A percentile compares a stretch with the other conserved stretches of the same genome.
Evolutionary conservation across 148 eudicot genomes (phyloP).

Genomic region (Vaccinium vitisidaea): DNA sequence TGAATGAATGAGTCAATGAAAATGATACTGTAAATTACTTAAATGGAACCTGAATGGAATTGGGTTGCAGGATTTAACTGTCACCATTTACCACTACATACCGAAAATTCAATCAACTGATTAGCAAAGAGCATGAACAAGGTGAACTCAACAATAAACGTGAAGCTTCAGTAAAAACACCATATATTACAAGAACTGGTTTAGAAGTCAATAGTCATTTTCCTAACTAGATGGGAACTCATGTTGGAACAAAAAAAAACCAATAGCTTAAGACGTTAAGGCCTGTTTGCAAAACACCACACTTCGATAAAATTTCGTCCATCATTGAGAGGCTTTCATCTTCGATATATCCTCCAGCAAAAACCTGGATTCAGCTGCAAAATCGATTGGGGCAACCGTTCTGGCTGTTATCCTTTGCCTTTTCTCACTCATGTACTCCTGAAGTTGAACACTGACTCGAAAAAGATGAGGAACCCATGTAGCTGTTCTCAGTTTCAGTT

Average conservation of each 20-base stretch:
- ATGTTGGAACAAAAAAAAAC: not conserved
- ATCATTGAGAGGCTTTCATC: conserved; percentile 49
- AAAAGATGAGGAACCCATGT: conserved; percentile 69
- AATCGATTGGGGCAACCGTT: conserved; percentile 68
- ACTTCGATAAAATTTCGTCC: not conserved
- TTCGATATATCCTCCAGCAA: conserved; percentile 72
- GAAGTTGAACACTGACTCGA: conserved; percentile 64
- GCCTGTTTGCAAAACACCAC: not conserved
- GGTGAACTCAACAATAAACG: not conserved
- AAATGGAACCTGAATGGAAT: not conserved
- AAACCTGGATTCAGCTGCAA: conserved; percentile 73
- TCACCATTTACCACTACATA: not conserved
- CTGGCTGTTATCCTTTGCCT: conserved; percentile 77
- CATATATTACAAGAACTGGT: conserved; percentile 19
- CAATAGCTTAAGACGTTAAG: not conserved
- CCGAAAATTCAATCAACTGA: not conserved
- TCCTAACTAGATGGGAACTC: not conserved
- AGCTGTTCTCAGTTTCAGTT: conserved; percentile 65
- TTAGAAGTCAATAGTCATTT: not conserved
- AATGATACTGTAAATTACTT: not conserved
- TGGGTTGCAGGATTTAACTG: not conserved
- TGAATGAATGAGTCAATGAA: not conserved
- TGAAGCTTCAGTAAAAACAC: not conserved
- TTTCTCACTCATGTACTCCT: conserved; percentile 82
- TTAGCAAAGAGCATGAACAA: not conserved